These are phyloP conservation scores for Pseudoneurospora amorphoporcata DNA, from an alignment of 495 filamentous ascomycete species.

Conservation along the genomic window DNA sequence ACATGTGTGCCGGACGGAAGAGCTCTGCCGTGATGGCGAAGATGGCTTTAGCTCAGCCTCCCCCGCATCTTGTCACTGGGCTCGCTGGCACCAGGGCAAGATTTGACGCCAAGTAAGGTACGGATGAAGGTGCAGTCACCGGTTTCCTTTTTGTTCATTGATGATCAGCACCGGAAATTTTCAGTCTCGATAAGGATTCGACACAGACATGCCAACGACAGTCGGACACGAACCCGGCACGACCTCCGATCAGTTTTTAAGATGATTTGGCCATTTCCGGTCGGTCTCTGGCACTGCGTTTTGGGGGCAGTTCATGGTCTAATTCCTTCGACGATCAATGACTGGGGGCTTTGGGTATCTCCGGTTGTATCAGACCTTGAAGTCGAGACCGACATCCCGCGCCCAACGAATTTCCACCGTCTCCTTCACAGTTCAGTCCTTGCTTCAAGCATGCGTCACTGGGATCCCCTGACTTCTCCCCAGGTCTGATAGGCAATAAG, in stretches of 20 bases:
- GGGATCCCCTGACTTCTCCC: not conserved
- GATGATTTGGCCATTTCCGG: not conserved
- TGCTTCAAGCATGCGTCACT: not conserved
- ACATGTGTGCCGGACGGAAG: not conserved
- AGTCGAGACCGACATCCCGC: not conserved
- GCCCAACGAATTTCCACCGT: not conserved
- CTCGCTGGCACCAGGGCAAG: not conserved
- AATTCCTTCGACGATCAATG: not conserved
- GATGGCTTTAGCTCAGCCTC: not conserved
- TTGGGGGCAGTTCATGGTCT: not conserved
- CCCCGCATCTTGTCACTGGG: not conserved
- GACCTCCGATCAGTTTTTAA: not conserved
- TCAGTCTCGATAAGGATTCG: not conserved
- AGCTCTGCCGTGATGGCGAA: not conserved
- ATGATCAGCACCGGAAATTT: not conserved
- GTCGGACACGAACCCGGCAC: not conserved
- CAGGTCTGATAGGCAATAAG: not conserved
- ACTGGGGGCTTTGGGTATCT: not conserved
- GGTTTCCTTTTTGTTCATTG: not conserved
- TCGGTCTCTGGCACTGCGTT: not conserved
- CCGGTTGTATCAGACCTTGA: not conserved
- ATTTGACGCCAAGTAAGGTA: not conserved
- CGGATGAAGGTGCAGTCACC: not conserved
- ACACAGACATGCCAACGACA: not conserved
- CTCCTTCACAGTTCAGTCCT: not conserved